Conservation (phyloP, 176 grass and related monocot species). For the Saccharum spontaneum region DNA sequence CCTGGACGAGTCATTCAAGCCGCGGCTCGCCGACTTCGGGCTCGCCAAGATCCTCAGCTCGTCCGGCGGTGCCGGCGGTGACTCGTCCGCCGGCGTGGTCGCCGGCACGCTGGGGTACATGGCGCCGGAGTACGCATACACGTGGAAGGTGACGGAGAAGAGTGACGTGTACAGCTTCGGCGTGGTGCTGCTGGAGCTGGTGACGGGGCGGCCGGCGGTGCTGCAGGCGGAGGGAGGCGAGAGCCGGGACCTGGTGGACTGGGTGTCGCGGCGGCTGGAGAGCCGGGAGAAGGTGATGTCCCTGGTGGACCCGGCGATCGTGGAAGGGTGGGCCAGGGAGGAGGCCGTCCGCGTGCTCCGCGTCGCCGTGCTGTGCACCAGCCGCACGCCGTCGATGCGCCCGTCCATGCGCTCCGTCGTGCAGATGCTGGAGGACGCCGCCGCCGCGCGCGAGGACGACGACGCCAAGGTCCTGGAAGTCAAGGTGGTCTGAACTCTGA, state of each 20-base stretch:
- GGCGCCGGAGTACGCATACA: conserved; percentile 87
- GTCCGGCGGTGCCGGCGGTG: neutral
- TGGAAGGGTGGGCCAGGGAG: conserved; percentile 53
- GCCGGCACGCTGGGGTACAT: conserved; percentile 90
- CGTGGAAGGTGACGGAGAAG: conserved; percentile 85
- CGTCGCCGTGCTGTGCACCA: conserved; percentile 69
- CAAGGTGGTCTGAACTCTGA: conserved; percentile 17
- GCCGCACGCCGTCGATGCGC: conserved; percentile 56
- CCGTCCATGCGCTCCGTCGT: conserved; percentile 89
- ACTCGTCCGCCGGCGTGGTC: conserved; percentile 47
- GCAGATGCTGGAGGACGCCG: conserved; percentile 88
- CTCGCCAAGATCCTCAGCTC: conserved; percentile 72
- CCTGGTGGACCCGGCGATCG: conserved; percentile 48
- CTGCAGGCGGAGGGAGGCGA: conserved; percentile 32
- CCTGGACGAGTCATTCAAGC: conserved; percentile 83
- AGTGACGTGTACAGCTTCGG: conserved; percentile 89
- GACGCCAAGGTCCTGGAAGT: conserved; percentile 22
- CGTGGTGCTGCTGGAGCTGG: conserved; percentile 69
- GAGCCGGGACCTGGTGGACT: conserved; percentile 64
- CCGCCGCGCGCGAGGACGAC: neutral
- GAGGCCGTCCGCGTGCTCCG: conserved; percentile 64
- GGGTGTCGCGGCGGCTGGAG: conserved; percentile 56
- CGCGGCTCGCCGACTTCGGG: conserved; percentile 85
- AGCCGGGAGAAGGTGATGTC: conserved; percentile 41
- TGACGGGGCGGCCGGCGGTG: conserved; percentile 57